These are phyloP conservation scores for Citrus australasica DNA, from an alignment of 345 rosid species.

Conservation along the genomic window DNA sequence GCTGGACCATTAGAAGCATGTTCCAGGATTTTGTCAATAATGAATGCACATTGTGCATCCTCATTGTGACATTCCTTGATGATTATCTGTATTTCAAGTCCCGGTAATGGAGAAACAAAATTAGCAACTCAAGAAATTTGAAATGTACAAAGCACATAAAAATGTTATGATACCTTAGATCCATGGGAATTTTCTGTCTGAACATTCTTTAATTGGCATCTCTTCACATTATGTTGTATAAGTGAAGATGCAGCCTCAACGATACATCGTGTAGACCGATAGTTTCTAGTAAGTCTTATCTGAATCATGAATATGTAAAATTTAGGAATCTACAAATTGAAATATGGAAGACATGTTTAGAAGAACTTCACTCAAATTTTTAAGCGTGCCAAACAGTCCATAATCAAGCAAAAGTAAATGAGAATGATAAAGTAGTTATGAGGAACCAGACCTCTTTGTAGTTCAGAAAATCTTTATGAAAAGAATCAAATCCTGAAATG, in stretches of 20 bases:
- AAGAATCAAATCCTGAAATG: constrained; percentile 83
- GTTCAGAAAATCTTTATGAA: constrained; percentile 73
- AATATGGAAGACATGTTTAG: not conserved
- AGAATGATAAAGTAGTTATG: not conserved
- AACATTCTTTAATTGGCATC: constrained; percentile 62
- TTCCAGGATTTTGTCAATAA: constrained; percentile 85
- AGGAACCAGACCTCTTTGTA: constrained; percentile 64
- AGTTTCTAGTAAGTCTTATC: constrained; percentile 80
- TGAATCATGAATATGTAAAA: constrained; percentile 32
- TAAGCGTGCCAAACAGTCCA: not conserved
- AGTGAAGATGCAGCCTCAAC: constrained; percentile 93
- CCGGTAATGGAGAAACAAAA: constrained; percentile 16
- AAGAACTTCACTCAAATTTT: not conserved
- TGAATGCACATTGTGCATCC: constrained; percentile 84
- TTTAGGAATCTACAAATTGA: constrained; percentile 3
- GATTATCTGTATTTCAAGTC: constrained; percentile 41
- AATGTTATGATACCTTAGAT: constrained; percentile 62
- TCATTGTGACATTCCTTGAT: constrained; percentile 90
- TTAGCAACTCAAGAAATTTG: not conserved
- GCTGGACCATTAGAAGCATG: constrained; percentile 36
- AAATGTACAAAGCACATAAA: not conserved
- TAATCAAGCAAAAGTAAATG: not conserved
- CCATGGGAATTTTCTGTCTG: constrained; percentile 79
- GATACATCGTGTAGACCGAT: constrained; percentile 78
- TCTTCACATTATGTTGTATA: constrained; percentile 64